Evolutionary conservation across 306 rosid genomes (phyloP).

Genomic region (Ziziphus jujuba): DNA sequence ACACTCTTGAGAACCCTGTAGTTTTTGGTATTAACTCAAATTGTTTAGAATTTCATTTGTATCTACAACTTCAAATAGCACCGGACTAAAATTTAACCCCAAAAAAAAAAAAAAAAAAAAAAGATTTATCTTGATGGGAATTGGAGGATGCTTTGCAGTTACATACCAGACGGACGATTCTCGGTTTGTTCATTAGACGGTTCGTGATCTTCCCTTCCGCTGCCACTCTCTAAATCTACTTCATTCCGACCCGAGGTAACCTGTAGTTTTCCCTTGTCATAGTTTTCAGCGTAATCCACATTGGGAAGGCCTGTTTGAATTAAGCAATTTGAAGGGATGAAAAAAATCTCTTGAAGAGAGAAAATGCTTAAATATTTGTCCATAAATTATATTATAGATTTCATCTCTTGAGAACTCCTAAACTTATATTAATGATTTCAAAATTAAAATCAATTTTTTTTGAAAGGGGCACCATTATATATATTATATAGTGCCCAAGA

Average conservation of each 20-base stretch:
- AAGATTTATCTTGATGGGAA: too few relatives aligned
- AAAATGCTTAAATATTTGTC: background rate
- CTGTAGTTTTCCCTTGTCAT: background rate
- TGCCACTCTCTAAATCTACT: background rate
- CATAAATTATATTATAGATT: too few relatives aligned
- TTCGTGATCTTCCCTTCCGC: background rate
- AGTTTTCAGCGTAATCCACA: background rate
- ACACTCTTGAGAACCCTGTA: slow-evolving; percentile 18
- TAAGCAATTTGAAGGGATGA: background rate
- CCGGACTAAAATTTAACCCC: too few relatives aligned
- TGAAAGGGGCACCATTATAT: too few relatives aligned
- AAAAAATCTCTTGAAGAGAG: background rate
- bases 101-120: too few relatives aligned
- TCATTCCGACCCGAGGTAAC: too few relatives aligned
- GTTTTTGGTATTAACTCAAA: background rate
- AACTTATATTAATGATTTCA: too few relatives aligned
- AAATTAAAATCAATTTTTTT: too few relatives aligned
- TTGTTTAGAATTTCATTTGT: too few relatives aligned
- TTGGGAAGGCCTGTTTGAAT: slow-evolving; percentile 7
- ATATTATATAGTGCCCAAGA: background rate
- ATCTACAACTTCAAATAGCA: too few relatives aligned
- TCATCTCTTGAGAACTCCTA: too few relatives aligned
- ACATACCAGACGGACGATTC: background rate
- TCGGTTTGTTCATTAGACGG: too few relatives aligned
- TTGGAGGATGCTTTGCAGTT: background rate